phyloP scores from a whole-genome alignment of 352 stramenopile genomes.

The Thraustochytrium sp. region DNA sequence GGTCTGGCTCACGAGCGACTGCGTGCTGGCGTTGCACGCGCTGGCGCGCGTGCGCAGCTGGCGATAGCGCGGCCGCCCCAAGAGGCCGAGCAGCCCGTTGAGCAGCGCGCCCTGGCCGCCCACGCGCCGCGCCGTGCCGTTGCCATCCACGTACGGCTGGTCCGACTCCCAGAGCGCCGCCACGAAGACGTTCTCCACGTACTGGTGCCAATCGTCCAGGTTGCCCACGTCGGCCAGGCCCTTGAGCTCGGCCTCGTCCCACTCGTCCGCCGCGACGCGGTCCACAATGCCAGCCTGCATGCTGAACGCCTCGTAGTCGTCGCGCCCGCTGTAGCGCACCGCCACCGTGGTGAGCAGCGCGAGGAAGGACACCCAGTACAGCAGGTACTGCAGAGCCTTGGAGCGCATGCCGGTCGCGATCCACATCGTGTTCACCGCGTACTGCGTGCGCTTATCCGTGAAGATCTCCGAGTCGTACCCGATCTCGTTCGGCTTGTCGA shows the following conservation, averaged over 20 bases:
- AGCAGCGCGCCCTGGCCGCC: neutral
- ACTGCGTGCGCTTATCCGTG: conserved; percentile 35
- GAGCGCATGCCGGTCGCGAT: conserved; percentile 35
- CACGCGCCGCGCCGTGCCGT: conserved; percentile 31
- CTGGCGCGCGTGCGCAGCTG: conserved; percentile 10
- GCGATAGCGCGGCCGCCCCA: conserved; percentile 23
- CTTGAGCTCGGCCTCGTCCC: conserved; percentile 31
- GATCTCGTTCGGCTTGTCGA: conserved; percentile 37
- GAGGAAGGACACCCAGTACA: conserved; percentile 46
- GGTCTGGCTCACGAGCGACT: neutral
- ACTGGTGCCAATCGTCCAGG: conserved; percentile 10
- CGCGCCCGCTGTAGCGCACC: conserved; percentile 48
- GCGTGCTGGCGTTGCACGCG: neutral
- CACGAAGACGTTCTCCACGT: conserved; percentile 43
- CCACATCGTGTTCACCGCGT: conserved; percentile 48
- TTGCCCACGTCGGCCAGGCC: conserved; percentile 30
- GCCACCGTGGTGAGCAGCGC: conserved; percentile 47
- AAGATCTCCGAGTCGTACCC: conserved; percentile 40
- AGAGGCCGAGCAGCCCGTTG: conserved; percentile 3
- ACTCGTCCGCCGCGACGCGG: conserved; percentile 16
- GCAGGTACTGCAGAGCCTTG: conserved; percentile 40
- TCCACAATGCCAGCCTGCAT: conserved; percentile 43
- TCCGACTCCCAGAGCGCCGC: conserved; percentile 43
- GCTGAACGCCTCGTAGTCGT: conserved; percentile 47
- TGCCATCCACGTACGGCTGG: conserved; percentile 34